Conservation (phyloP, 192 early-diverging fungal genomes). For the Paraglomus occultum region DNA sequence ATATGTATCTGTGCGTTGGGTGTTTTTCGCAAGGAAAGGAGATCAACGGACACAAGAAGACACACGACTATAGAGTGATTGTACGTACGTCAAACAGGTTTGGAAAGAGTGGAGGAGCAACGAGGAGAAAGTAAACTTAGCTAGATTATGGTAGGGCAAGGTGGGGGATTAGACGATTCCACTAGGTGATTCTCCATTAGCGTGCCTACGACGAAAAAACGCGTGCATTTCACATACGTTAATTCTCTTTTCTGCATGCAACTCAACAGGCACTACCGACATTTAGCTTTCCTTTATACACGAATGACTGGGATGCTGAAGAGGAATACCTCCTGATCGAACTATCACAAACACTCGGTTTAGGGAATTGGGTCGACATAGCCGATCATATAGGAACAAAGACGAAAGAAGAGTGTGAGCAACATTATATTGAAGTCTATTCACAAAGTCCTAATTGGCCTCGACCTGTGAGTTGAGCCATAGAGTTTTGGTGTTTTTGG, state of each 20-base stretch:
- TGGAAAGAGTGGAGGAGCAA: no score
- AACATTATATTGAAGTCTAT: slow-evolving; percentile 89
- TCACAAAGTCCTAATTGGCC: slow-evolving; percentile 77
- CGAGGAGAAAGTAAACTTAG: background rate
- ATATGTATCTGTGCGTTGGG: slow-evolving; percentile 92
- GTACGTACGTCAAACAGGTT: slow-evolving; percentile 41
- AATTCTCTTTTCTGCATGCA: slow-evolving; percentile 24
- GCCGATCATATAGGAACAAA: slow-evolving; percentile 92
- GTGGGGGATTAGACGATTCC: background rate
- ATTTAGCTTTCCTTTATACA: slow-evolving; percentile 78
- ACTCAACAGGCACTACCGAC: slow-evolving; percentile 74
- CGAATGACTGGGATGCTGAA: slow-evolving; percentile 90
- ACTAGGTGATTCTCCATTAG: background rate
- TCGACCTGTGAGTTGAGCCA: slow-evolving; percentile 58
- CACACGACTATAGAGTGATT: slow-evolving; percentile 90
- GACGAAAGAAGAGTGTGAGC: slow-evolving; percentile 80
- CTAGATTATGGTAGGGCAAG: no score
- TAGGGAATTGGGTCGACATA: slow-evolving; percentile 97
- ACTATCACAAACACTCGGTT: slow-evolving; percentile 84
- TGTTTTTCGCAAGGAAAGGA: slow-evolving; percentile 90
- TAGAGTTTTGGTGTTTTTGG: background rate
- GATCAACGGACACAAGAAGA: slow-evolving; percentile 72
- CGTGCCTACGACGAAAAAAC: background rate
- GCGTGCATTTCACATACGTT: background rate
- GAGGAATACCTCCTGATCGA: slow-evolving; percentile 95